phyloP scores from a whole-genome alignment of 345 rosid genomes.

The Salix brachista region DNA sequence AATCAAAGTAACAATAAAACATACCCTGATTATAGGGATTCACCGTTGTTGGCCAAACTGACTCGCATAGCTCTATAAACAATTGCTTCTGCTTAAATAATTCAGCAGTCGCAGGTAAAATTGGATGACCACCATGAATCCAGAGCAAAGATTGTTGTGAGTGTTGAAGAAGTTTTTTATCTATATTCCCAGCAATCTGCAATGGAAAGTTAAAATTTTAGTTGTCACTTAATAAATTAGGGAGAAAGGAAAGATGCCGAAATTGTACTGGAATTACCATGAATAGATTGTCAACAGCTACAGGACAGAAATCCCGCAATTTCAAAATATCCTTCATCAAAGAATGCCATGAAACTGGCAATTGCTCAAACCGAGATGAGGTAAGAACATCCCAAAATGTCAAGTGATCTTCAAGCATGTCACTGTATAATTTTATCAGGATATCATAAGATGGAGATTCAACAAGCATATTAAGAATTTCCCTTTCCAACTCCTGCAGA shows the following conservation, averaged over 20 bases:
- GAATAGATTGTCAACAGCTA: conserved; percentile 43
- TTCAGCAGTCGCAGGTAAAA: conserved; percentile 52
- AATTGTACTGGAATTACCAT: conserved; percentile 40
- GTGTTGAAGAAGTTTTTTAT: conserved; percentile 35
- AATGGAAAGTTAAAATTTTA: conserved; percentile 18
- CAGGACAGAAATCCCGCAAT: conserved; percentile 45
- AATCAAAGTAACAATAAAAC: conserved; percentile 10
- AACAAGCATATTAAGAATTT: conserved; percentile 46
- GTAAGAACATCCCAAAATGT: conserved; percentile 58
- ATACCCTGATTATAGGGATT: conserved; percentile 47
- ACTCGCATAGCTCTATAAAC: conserved; percentile 50
- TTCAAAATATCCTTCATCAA: conserved; percentile 60
- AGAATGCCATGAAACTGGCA: conserved; percentile 56
- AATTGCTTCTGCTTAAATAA: conserved; percentile 50
- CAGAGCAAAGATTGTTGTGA: conserved; percentile 72
- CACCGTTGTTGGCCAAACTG: conserved; percentile 53
- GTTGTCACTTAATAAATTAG: conserved; percentile 8
- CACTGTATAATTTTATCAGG: conserved; percentile 43
- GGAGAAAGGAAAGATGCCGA: background rate
- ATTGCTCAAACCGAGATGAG: conserved; percentile 42
- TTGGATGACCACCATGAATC: conserved; percentile 91
- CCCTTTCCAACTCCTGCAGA: conserved; percentile 53
- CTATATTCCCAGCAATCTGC: conserved; percentile 51
- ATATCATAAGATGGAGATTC: conserved; percentile 46
- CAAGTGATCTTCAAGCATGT: conserved; percentile 64